Evolutionary conservation across 2,329 filamentous ascomycete species (phyloP), one percentile per base, ranked within the genome.

Genomic region (Pleurostoma richardsiae): DNA sequence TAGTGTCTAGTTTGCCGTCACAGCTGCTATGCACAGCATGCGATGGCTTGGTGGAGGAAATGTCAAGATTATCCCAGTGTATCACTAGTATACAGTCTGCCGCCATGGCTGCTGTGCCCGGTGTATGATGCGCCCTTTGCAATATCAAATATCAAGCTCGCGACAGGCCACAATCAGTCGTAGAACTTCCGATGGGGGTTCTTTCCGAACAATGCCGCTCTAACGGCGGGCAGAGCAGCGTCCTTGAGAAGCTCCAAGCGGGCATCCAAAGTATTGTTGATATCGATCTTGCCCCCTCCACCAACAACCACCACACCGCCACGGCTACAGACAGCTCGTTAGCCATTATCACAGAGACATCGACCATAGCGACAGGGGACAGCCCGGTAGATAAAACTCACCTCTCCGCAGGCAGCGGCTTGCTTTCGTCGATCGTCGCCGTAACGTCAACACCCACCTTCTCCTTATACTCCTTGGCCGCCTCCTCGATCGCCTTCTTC

Each of bases 251-350:
- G 77, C 61, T 80, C 81, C 68, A 99, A 76, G 56, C 94, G 85
- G 65, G 95, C 88, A 66, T 97, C 94, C 57, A 97, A 88, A 46
- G 94, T 97, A 76, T 99, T 97, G 80, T 96, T 91, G 69, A 99
- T 92, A 61, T 96, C 90, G 65, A 99, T 97, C 79, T 92, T 96
- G 65, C 94, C 94, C 54, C 77, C 78, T 56, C 87, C 85, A 54
- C 91, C 90, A 46, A 95, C 71, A 54, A 99, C 83, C 49, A 80
- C 67, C 48, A 95, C 77, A 59, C 94, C 94, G 50, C 94, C 94
- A 50, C 90, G 79, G 60, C 94, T 97, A 56, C 7, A 19, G 4
- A 44, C 39, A 30, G 11, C n/a, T 4, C 39, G 43, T 51, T 43
- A 49, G 45, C 39, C 44, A 39, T 41, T 10, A 38, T 28, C 27